Evolutionary conservation across 352 stramenopile species (phyloP).

Genomic region (Phytopythium litorale): DNA sequence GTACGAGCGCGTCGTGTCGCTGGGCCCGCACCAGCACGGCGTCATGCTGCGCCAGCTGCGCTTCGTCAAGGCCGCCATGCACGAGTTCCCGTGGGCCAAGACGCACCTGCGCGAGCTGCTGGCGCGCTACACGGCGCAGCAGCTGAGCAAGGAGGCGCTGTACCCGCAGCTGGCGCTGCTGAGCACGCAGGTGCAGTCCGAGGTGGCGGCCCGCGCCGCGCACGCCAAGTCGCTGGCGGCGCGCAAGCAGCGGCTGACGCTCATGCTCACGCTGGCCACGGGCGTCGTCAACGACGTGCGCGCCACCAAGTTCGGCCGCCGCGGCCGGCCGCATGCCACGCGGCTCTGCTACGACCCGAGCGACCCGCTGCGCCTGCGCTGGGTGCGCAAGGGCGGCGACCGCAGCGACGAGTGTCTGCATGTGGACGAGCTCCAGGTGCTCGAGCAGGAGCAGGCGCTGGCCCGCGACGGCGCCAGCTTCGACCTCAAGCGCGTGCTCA

Average conservation of each 20-base stretch:
- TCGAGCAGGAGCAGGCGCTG: slow-evolving; percentile 21
- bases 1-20: slow-evolving; percentile 28
- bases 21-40: slow-evolving; percentile 70
- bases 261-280: slow-evolving; percentile 56
- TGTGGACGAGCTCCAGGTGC: slow-evolving; percentile 49
- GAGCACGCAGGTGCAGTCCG: slow-evolving; percentile 63
- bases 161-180: slow-evolving; percentile 74
- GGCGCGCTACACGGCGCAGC: slow-evolving; percentile 67
- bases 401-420: slow-evolving; percentile 51
- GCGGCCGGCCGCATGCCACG: slow-evolving; percentile 65
- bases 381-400: slow-evolving; percentile 77
- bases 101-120: slow-evolving; percentile 58
- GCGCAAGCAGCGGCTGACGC: slow-evolving; percentile 61
- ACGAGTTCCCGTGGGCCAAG: slow-evolving; percentile 82
- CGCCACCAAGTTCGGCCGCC: slow-evolving; percentile 67
- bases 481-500: background rate
- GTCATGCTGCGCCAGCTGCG: slow-evolving; percentile 79
- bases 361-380: slow-evolving; percentile 62
- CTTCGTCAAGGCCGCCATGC: slow-evolving; percentile 83
- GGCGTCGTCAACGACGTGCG: slow-evolving; percentile 62
- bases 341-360: slow-evolving; percentile 69
- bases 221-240: slow-evolving; percentile 41
- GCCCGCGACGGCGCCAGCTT: slow-evolving; percentile 7
- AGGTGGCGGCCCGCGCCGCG: slow-evolving; percentile 35
- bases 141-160: slow-evolving; percentile 68